Base-by-base conservation (phyloP, 108 stramenopile genomes). In the Nannochloropsis oceanica region DNA sequence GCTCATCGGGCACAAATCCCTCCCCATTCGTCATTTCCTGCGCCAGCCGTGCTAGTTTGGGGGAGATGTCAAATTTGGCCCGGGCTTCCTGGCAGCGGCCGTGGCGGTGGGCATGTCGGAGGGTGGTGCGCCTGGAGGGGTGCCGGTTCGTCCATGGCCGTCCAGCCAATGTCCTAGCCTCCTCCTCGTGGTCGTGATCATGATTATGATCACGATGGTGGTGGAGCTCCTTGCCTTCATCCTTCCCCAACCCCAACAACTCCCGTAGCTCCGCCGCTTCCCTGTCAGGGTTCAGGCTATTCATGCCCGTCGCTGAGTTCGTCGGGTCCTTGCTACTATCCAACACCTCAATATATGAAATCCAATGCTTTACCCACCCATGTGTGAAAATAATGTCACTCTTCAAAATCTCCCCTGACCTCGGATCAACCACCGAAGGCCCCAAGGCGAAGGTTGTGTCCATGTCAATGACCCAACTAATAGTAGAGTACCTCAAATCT, bases 321-420 rank as follows among this genome's bases (percentile, higher is more conserved):
- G 59, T n/a, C 18, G 59, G 59, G n/a, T 73, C n/a, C 59, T 73
- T 73, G n/a, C 22, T n/a, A n/a, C 59, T 73, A n/a, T 73, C 87
- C 43, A 84, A 81, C 9, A 84, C 24, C 84, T 88, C 87, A 43
- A 88, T 84, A 0, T 20, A 42, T 10, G 43, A 42, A 81, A 59
- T 43, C 80, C 84, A 87, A 8, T 83, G 83, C 42, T 81, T 59
- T 43, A 89, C 42, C 89, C 89, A 89, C 9, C 89, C 89, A 44
- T 50, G 26, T 11, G 86, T 84, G 84, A 89, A 87, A 27, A 89
- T 80, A 44, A 89, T 87, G 81, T 87, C 84, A 50, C 84, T 85
- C 86, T 81, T 50, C 44, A 89, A 84, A 26, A 89, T 89, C 84
- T 89, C 87, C 2, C 89, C 89, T 7, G 80, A 79, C 13, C 89